These are phyloP conservation scores for Sclerotinia nivalis DNA, from an alignment of 2,329 filamentous ascomycete species.

Conservation along the genomic window DNA sequence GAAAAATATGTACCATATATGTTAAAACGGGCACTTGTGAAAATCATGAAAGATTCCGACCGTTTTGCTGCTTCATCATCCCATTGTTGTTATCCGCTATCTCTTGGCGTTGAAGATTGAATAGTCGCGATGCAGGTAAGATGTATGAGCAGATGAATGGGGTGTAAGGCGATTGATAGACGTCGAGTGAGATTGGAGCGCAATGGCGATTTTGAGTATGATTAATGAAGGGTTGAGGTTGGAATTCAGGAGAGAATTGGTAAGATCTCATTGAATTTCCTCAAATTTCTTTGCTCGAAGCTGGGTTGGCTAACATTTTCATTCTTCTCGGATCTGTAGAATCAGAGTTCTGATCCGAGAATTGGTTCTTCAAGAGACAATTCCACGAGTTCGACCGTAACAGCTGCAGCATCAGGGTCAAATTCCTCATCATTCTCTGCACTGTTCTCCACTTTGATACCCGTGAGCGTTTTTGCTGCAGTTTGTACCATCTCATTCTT, in stretches of 20 bases:
- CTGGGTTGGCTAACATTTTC: not conserved
- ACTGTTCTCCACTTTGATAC: slow-evolving; percentile 54
- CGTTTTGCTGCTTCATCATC: not conserved
- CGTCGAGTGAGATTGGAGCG: not conserved
- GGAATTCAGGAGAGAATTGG: slow-evolving; percentile 21
- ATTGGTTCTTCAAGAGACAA: slow-evolving; percentile 49
- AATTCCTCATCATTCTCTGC: slow-evolving; percentile 47
- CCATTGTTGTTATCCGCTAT: not conserved
- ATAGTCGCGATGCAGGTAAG: not conserved
- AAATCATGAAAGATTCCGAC: not conserved
- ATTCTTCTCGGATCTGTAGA: slow-evolving; percentile 22
- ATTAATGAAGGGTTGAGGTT: slow-evolving; percentile 11
- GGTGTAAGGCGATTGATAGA: not conserved
- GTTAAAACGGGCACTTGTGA: not conserved
- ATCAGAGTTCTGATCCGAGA: slow-evolving; percentile 42
- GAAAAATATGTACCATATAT: slow-evolving; percentile 12
- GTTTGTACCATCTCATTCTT: slow-evolving; percentile 56
- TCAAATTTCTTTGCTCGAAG: too few species aligned
- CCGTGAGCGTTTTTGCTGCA: slow-evolving; percentile 51
- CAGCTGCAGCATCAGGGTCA: slow-evolving; percentile 42
- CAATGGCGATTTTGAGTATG: slow-evolving; percentile 11
- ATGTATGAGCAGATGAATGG: not conserved
- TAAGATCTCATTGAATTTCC: not conserved
- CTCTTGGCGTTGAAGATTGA: not conserved
- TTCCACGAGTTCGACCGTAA: slow-evolving; percentile 39